Evolutionary conservation across 495 filamentous ascomycete genomes (phyloP).

Genomic region (Aspergillus kassunensis): DNA sequence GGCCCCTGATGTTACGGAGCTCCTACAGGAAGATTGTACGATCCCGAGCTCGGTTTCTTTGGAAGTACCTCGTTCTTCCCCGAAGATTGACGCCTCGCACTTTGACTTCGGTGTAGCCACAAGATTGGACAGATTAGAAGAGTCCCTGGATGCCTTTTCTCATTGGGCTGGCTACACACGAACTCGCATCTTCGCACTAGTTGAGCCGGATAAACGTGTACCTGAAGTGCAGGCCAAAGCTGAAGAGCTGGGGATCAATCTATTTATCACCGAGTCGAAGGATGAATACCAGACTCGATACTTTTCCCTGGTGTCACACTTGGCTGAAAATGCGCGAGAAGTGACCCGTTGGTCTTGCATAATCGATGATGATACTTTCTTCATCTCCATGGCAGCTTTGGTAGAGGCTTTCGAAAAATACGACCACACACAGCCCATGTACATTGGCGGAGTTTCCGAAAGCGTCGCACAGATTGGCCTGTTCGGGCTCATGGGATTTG

Average conservation of each 20-base stretch:
- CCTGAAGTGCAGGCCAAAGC: constrained; percentile 34
- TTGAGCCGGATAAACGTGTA: constrained; percentile 43
- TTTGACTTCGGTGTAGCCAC: constrained; percentile 62
- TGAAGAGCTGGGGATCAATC: constrained; percentile 44
- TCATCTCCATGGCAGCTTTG: constrained; percentile 50
- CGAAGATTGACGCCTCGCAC: constrained; percentile 44
- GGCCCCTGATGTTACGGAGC: background rate
- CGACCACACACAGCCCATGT: constrained; percentile 44
- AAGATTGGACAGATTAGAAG: constrained; percentile 49
- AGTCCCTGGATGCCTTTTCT: constrained; percentile 51
- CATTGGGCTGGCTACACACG: constrained; percentile 60
- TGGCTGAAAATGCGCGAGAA: constrained; percentile 43
- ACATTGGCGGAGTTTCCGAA: constrained; percentile 57
- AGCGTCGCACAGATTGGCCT: constrained; percentile 45
- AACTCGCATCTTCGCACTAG: constrained; percentile 52
- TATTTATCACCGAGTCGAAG: constrained; percentile 47
- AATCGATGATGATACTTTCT: constrained; percentile 70
- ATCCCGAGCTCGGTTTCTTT: constrained; percentile 32
- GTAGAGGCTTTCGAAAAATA: constrained; percentile 42
- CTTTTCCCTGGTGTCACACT: constrained; percentile 52
- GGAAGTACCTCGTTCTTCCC: constrained; percentile 29
- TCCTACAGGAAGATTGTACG: constrained; percentile 32
- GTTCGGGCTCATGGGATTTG: constrained; percentile 53
- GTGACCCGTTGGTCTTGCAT: constrained; percentile 57
- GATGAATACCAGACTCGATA: constrained; percentile 54